A percentile compares a stretch with the other conserved stretches of the same genome.
Evolutionary conservation across 2,329 filamentous ascomycete species (phyloP).

Genomic region (Proliferodiscus dingleyae): DNA sequence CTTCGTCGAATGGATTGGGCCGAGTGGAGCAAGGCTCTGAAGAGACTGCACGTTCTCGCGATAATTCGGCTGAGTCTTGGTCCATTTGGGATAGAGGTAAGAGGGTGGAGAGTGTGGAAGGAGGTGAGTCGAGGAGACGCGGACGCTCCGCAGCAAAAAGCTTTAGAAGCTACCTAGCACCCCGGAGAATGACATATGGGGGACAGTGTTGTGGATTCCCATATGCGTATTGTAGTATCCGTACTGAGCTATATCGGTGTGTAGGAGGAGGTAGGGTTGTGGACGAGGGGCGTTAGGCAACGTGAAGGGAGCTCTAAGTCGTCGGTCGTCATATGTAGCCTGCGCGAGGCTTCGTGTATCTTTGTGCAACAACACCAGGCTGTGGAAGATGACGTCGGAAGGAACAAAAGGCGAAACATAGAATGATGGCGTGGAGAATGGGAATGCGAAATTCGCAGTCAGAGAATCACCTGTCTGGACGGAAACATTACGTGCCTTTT

Average conservation of each 20-base stretch:
- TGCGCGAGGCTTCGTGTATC: background rate
- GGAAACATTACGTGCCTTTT: too few relatives aligned
- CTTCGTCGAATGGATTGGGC: slow-evolving; percentile 60
- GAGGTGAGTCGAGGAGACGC: slow-evolving; percentile 10
- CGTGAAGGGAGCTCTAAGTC: slow-evolving; percentile 9
- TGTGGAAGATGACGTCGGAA: background rate
- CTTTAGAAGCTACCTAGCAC: slow-evolving; percentile 17
- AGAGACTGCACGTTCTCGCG: slow-evolving; percentile 54
- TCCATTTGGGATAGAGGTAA: slow-evolving; percentile 39
- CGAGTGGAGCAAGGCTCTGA: slow-evolving; percentile 59
- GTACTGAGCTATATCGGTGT: too few relatives aligned
- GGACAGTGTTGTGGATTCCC: slow-evolving; percentile 1
- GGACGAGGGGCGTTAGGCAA: slow-evolving; percentile 7
- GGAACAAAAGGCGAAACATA: background rate
- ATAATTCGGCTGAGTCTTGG: slow-evolving; percentile 30
- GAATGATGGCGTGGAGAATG: background rate
- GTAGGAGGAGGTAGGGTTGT: slow-evolving; percentile 1
- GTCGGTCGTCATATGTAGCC: slow-evolving; percentile 6
- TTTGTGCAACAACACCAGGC: background rate
- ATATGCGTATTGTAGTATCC: background rate
- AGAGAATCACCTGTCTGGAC: background rate
- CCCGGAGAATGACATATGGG: slow-evolving; percentile 18
- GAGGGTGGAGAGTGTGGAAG: slow-evolving; percentile 40
- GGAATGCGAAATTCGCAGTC: background rate
- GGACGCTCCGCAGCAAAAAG: slow-evolving; percentile 20